Evolutionary conservation across 371 early-diverging fungal genomes (phyloP).

Genomic region (Mortierella sp.): DNA sequence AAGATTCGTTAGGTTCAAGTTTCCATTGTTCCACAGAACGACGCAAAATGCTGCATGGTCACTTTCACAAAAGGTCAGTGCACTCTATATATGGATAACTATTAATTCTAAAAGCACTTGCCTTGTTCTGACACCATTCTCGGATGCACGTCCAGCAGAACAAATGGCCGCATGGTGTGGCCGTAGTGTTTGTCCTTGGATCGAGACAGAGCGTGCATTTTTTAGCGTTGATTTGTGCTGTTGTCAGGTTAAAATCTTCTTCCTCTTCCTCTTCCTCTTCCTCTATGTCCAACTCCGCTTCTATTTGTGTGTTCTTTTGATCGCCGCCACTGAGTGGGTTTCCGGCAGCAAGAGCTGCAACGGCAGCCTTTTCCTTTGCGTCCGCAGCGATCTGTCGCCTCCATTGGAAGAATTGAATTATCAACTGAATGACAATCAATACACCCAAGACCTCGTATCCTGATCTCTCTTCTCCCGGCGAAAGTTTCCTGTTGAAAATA

Average conservation of each 20-base stretch:
- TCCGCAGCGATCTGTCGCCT: slow-evolving; percentile 51
- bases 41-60: too few relatives aligned
- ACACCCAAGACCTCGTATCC: slow-evolving; percentile 90
- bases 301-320: background rate
- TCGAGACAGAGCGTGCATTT: slow-evolving; percentile 91
- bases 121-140: slow-evolving; percentile 93
- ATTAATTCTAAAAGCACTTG: slow-evolving; percentile 33
- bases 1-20: slow-evolving; percentile 14
- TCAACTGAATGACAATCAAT: slow-evolving; percentile 78
- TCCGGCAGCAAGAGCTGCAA: slow-evolving; percentile 23
- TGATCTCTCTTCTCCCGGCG: slow-evolving; percentile 77
- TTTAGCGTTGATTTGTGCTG: slow-evolving; percentile 39
- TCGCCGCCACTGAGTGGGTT: slow-evolving; percentile 11
- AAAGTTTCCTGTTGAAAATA: slow-evolving; percentile 81
- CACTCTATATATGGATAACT: background rate
- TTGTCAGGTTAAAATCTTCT: slow-evolving; percentile 24
- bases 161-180: slow-evolving; percentile 93
- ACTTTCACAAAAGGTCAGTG: background rate
- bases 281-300: slow-evolving; percentile 7
- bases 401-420: slow-evolving; percentile 65
- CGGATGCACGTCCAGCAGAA: slow-evolving; percentile 94
- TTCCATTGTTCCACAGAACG: background rate
- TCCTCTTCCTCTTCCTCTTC: slow-evolving; percentile 45
- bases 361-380: slow-evolving; percentile 37
- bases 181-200: slow-evolving; percentile 78